A percentile compares a stretch with the other conserved stretches of the same genome.
Evolutionary conservation across 2,329 filamentous ascomycete species (phyloP).

Genomic region (Colletotrichum scovillei): DNA sequence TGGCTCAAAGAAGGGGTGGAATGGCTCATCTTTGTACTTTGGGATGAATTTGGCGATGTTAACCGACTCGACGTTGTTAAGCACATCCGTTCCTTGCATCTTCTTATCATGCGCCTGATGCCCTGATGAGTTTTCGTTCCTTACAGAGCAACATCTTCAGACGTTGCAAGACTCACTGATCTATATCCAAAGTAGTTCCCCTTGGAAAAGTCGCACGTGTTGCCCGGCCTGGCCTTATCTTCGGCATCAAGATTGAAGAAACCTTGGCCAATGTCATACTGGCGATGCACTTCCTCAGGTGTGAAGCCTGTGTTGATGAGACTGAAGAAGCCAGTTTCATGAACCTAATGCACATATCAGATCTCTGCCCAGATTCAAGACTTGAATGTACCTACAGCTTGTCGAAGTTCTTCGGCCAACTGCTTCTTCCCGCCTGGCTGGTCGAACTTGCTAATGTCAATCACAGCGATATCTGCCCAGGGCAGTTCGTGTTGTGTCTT

Average conservation of each 20-base stretch:
- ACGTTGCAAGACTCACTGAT: constrained; percentile 37
- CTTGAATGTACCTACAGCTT: constrained; percentile 52
- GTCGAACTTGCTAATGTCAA: constrained; percentile 61
- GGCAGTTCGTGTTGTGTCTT: constrained; percentile 42
- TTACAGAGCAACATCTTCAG: background rate
- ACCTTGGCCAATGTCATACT: constrained; percentile 64
- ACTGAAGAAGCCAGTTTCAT: constrained; percentile 61
- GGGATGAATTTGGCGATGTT: constrained; percentile 64
- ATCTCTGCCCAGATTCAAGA: background rate
- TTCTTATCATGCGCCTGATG: constrained; percentile 47
- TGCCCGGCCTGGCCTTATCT: constrained; percentile 59
- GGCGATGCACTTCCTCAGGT: constrained; percentile 62
- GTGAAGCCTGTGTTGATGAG: constrained; percentile 64
- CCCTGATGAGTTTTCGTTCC: background rate
- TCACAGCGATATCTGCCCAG: constrained; percentile 66
- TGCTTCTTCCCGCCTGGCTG: constrained; percentile 61
- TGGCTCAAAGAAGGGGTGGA: constrained; percentile 49
- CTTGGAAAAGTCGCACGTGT: constrained; percentile 53
- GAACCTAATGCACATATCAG: constrained; percentile 36
- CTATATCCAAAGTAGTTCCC: constrained; percentile 63
- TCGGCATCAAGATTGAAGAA: constrained; percentile 62
- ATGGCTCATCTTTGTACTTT: constrained; percentile 48
- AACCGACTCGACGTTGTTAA: constrained; percentile 64
- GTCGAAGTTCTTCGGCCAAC: constrained; percentile 61
- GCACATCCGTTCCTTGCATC: constrained; percentile 41